Evolutionary conservation across 1,284 basidiomycete genomes (phyloP), one percentile per base, ranked within the genome.

Genomic region (Erythrobasidium hasegawianum): DNA sequence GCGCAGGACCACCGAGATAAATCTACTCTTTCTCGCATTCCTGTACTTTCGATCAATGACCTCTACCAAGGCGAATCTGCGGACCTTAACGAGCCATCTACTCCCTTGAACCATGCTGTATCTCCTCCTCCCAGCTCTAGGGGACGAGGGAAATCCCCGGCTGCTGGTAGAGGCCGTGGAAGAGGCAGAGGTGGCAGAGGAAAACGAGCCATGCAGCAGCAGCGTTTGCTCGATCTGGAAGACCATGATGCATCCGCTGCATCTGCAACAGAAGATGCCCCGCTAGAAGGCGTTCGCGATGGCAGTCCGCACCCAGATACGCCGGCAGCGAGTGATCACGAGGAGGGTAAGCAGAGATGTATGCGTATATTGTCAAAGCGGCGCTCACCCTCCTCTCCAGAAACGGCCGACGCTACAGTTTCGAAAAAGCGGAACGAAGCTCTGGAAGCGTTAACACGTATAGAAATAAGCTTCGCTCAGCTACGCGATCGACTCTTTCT

Each of bases 391-490:
- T 27, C 50, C 7, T 16, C 9, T 22, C 27, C 41, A 64, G 54
- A 49, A 29, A 47, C 56, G 26, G 47, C 54, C 29, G 62, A 65
- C 33, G 56, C 29, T 3, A 40, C 43, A 13, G 62, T 62, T 2
- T 38, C 29, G 2, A 69, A 69, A 43, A 59, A 72, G 40, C 71
- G 73, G 2, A 58, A 65, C 24, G 81, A 82, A 45, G 81, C 81
- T 2, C 78, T 83, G 72, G 80, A 81, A 50, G 78, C 79, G 0
- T 73, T 84, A 26, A 77, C 83, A 20, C 79, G 78, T 68, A 81
- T 83, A 54, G 83, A 84, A 72, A 78, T 84, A 71, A 80, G 81
- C 40, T 83, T 83, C 68, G 82, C 82, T 1, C 77, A 79, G 39
- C 71, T 84, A 47, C 73, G 83, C 26, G 82, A 84, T 72, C 76